Evolutionary conservation across 1,139 yeast species (phyloP).

Genomic region (Wickerhamiella pararugosa): DNA sequence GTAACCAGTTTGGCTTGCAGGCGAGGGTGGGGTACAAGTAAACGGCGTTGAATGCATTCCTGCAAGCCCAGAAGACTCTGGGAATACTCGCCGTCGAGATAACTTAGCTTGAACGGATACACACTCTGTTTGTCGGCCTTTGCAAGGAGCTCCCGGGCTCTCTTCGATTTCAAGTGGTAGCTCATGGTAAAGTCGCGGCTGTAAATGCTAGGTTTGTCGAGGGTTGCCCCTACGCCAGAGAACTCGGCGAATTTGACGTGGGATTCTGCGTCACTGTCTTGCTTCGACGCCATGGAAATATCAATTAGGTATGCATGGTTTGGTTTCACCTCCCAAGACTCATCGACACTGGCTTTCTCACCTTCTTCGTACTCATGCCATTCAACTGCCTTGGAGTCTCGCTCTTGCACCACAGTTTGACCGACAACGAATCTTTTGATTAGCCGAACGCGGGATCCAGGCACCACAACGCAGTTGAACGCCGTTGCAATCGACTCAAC

Average conservation of each 20-base stretch:
- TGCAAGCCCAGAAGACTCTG: conserved; percentile 53
- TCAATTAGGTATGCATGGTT: conserved; percentile 45
- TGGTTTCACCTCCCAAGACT: conserved; percentile 56
- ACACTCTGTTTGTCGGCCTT: conserved; percentile 66
- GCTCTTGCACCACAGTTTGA: conserved; percentile 72
- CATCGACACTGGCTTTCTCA: conserved; percentile 49
- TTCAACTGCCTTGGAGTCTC: conserved; percentile 80
- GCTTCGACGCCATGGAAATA: conserved; percentile 59
- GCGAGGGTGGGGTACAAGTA: conserved; percentile 61
- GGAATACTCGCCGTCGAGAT: conserved; percentile 17
- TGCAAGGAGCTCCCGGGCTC: conserved; percentile 56
- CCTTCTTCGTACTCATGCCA: conserved; percentile 45
- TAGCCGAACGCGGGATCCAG: conserved; percentile 85
- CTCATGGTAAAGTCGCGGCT: conserved; percentile 73
- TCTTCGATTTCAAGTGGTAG: conserved; percentile 60
- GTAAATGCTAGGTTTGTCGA: conserved; percentile 45
- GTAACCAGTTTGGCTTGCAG: conserved; percentile 27
- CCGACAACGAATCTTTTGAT: conserved; percentile 90
- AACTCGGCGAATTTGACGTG: conserved; percentile 19
- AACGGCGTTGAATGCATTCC: conserved; percentile 69
- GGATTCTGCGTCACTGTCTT: conserved; percentile 20
- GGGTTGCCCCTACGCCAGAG: conserved; percentile 19
- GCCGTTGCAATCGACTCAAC: conserved; percentile 72
- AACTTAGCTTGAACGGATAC: conserved; percentile 68
- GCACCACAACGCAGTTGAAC: conserved; percentile 72